phyloP scores from a whole-genome alignment of 2,329 filamentous ascomycete species.

The Verticillium zaregamsianum region DNA sequence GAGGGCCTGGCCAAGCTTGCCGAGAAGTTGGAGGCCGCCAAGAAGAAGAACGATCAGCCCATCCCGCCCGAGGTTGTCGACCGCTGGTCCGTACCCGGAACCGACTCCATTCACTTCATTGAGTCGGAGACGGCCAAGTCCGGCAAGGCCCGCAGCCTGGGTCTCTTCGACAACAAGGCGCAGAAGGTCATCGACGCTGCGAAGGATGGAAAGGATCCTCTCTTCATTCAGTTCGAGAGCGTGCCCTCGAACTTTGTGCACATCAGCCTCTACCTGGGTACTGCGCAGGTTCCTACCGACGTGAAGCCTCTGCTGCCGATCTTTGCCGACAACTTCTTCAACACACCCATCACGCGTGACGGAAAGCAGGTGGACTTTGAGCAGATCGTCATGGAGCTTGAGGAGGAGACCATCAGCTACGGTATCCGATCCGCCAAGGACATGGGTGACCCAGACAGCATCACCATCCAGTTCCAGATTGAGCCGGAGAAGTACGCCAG shows the following conservation, averaged over 20 bases:
- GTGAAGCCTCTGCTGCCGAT: slow-evolving; percentile 80
- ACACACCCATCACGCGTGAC: slow-evolving; percentile 75
- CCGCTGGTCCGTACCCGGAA: slow-evolving; percentile 74
- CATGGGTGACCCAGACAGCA: slow-evolving; percentile 75
- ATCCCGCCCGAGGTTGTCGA: slow-evolving; percentile 82
- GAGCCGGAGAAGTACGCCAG: slow-evolving; percentile 84
- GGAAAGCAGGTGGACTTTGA: slow-evolving; percentile 82
- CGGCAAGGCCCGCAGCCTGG: slow-evolving; percentile 70
- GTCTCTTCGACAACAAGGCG: slow-evolving; percentile 61
- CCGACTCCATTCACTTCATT: slow-evolving; percentile 93
- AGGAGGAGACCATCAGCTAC: slow-evolving; percentile 87
- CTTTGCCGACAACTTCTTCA: slow-evolving; percentile 92
- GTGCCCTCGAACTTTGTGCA: slow-evolving; percentile 91
- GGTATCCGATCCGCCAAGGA: slow-evolving; percentile 62
- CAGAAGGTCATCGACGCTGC: slow-evolving; percentile 75
- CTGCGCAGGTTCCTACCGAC: slow-evolving; percentile 70
- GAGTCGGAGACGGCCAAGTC: slow-evolving; percentile 79
- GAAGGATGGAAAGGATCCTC: slow-evolving; percentile 50
- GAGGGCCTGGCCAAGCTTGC: slow-evolving; percentile 74
- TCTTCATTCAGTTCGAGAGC: slow-evolving; percentile 97
- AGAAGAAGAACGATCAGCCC: slow-evolving; percentile 80
- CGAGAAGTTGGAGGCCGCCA: slow-evolving; percentile 74
- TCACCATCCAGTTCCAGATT: slow-evolving; percentile 77
- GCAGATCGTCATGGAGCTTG: slow-evolving; percentile 84
- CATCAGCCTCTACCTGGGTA: slow-evolving; percentile 76